phyloP scores from a whole-genome alignment of 1,139 yeast genomes.

The Yamadazyma oceani region DNA sequence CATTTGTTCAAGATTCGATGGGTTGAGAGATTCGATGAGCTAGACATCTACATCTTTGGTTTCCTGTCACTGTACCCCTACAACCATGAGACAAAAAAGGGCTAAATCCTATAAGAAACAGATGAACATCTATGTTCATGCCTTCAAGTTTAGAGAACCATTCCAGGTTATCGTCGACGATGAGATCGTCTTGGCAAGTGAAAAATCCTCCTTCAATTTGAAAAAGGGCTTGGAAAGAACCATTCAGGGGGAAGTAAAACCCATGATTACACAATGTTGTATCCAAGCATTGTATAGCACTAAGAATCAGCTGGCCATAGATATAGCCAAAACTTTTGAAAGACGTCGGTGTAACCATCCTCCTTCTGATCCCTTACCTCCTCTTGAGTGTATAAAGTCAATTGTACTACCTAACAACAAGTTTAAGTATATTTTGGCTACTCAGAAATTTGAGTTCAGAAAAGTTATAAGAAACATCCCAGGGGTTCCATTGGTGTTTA shows the following conservation, averaged over 20 bases:
- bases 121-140: slow-evolving; percentile 76
- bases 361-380: slow-evolving; percentile 60
- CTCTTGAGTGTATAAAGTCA: slow-evolving; percentile 73
- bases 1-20: too few species aligned
- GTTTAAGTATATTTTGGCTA: slow-evolving; percentile 86
- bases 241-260: slow-evolving; percentile 81
- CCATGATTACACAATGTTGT: slow-evolving; percentile 96
- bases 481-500: slow-evolving; percentile 85
- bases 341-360: slow-evolving; percentile 65
- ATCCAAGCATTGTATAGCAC: slow-evolving; percentile 79
- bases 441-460: slow-evolving; percentile 74
- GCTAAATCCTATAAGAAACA: slow-evolving; percentile 94
- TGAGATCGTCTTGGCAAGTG: slow-evolving; percentile 66
- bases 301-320: slow-evolving; percentile 72
- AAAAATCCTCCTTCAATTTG: slow-evolving; percentile 67
- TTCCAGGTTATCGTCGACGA: slow-evolving; percentile 87
- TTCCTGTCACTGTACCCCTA: not conserved
- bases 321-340: slow-evolving; percentile 77
- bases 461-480: slow-evolving; percentile 70
- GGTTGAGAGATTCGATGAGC: too few species aligned
- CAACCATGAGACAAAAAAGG: slow-evolving; percentile 86
- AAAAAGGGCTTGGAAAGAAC: slow-evolving; percentile 78
- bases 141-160: slow-evolving; percentile 93
- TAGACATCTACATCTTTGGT: too few species aligned
- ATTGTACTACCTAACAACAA: slow-evolving; percentile 75